Evolutionary conservation across 148 eudicot species (phyloP).

Genomic region (Spergularia bocconei): DNA sequence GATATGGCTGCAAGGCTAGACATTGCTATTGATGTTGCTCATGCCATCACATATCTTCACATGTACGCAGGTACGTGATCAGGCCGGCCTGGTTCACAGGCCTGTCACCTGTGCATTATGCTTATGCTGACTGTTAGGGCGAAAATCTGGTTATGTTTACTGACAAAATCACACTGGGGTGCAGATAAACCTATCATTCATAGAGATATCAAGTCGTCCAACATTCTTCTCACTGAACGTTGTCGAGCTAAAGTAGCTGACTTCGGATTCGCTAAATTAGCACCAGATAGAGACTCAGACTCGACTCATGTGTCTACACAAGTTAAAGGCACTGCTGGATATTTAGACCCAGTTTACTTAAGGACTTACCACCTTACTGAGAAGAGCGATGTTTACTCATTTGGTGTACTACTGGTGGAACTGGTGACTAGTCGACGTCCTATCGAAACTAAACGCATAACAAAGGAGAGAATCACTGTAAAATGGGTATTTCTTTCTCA

Average conservation of each 20-base stretch:
- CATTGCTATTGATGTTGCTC: slow-evolving; percentile 83
- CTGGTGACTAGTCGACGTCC: slow-evolving; percentile 89
- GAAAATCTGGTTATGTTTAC: background rate
- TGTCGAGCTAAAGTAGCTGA: slow-evolving; percentile 84
- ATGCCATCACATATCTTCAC: slow-evolving; percentile 92
- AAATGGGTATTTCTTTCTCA: slow-evolving; percentile 63
- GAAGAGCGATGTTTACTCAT: slow-evolving; percentile 93
- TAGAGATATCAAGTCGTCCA: slow-evolving; percentile 89
- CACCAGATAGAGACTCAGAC: slow-evolving; percentile 58
- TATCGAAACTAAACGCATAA: slow-evolving; percentile 55
- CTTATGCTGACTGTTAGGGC: background rate
- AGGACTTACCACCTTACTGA: slow-evolving; percentile 82
- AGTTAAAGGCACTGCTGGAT: slow-evolving; percentile 96
- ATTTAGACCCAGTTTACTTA: slow-evolving; percentile 89
- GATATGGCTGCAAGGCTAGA: slow-evolving; percentile 67
- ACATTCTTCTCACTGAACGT: slow-evolving; percentile 72
- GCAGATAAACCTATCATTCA: slow-evolving; percentile 94
- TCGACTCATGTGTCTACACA: slow-evolving; percentile 82
- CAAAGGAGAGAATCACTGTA: slow-evolving; percentile 60
- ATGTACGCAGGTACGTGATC: slow-evolving; percentile 56
- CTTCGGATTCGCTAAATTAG: slow-evolving; percentile 87
- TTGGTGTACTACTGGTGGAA: slow-evolving; percentile 86
- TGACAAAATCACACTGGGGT: slow-evolving; percentile 12
- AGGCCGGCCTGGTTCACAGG: no score
- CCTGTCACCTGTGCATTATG: background rate